Evolutionary conservation across 208 protist genomes (phyloP).

Genomic region (Spongospora subterranea): DNA sequence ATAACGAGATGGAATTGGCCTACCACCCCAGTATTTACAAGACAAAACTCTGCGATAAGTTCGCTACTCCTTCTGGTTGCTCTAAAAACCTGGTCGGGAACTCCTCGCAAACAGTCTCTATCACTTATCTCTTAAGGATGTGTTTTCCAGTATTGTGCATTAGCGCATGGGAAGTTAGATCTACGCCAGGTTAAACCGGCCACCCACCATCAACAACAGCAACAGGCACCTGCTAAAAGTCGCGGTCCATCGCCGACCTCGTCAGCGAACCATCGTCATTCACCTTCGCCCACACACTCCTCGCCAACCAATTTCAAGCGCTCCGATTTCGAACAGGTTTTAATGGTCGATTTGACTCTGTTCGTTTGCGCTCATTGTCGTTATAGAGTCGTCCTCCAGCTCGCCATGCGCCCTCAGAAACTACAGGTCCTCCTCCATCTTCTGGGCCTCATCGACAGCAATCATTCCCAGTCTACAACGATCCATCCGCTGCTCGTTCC

Average conservation of each 20-base stretch:
- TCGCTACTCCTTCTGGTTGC: not conserved
- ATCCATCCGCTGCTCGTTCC: not conserved
- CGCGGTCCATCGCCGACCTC: not conserved
- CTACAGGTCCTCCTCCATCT: not conserved
- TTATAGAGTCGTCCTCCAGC: not conserved
- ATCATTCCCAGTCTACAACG: not conserved
- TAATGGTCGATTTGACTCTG: not conserved
- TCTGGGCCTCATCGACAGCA: constrained; percentile 4
- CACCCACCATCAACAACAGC: too few species aligned
- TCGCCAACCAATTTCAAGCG: not conserved
- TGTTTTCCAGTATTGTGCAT: constrained; percentile 25
- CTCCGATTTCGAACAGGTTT: not conserved
- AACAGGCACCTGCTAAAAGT: too few species aligned
- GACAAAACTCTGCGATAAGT: constrained; percentile 48
- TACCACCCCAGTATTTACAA: constrained; percentile 48
- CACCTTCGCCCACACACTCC: not conserved
- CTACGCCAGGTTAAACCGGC: not conserved
- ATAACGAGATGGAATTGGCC: constrained; percentile 43
- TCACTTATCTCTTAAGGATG: not conserved
- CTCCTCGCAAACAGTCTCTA: not conserved
- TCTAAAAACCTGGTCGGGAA: constrained; percentile 26
- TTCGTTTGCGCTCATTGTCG: not conserved
- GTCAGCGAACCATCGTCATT: not conserved
- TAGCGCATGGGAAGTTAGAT: constrained; percentile 35
- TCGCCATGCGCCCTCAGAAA: not conserved